These are phyloP conservation scores for Plasmodium fragile DNA, from an alignment of 169 alveolate genomes.

Conservation along the genomic window DNA sequence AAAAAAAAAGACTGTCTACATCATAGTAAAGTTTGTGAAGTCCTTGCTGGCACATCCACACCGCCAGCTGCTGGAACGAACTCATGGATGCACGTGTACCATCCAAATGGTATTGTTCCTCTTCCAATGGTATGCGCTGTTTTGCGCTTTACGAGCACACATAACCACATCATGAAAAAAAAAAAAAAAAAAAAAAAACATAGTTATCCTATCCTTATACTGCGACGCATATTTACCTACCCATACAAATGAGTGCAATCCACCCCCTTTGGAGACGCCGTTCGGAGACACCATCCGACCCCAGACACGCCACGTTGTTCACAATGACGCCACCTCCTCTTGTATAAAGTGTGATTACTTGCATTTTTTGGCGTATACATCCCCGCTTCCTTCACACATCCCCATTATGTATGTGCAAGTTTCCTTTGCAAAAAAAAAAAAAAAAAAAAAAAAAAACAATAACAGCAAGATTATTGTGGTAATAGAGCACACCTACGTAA, in stretches of 20 bases:
- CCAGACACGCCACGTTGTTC: neutral
- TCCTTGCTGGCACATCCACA: neutral
- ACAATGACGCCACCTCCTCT: neutral
- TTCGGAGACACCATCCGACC: neutral
- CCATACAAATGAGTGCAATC: neutral
- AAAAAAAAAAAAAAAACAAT: no score
- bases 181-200: no score
- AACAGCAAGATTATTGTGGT: neutral
- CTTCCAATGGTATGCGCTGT: neutral
- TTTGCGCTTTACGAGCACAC: neutral
- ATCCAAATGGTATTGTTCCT: neutral
- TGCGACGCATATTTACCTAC: neutral
- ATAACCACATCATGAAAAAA: neutral
- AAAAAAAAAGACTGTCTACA: neutral
- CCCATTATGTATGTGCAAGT: neutral
- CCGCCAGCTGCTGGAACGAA: neutral
- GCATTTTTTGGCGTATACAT: neutral
- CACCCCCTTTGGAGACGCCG: neutral
- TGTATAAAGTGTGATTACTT: neutral
- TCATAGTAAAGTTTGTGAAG: neutral
- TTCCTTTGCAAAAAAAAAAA: neutral
- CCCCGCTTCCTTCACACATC: neutral
- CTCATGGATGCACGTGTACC: neutral
- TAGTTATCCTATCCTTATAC: neutral
- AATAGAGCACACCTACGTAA: neutral